phyloP scores from a whole-genome alignment of 371 early-diverging fungal genomes.

The Actinomucor elegans region DNA sequence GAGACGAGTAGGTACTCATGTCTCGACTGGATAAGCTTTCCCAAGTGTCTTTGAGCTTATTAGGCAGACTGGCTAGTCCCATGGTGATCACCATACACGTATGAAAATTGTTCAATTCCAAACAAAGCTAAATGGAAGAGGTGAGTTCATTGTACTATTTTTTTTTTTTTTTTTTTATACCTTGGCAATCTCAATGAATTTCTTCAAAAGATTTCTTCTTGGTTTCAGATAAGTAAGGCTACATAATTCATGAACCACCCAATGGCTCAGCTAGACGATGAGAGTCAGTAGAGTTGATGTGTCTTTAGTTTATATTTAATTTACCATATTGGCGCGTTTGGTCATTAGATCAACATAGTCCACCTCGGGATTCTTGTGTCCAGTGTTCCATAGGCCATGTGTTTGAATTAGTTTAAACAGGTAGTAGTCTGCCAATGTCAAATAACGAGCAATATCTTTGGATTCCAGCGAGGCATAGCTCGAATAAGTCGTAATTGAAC shows the following conservation, averaged over 20 bases:
- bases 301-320: neutral
- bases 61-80: slow-evolving; percentile 30
- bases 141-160: too few species aligned
- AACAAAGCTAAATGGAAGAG: slow-evolving; percentile 22
- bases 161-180: slow-evolving; percentile 13
- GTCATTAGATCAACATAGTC: slow-evolving; percentile 24
- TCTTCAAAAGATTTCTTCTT: slow-evolving; percentile 26
- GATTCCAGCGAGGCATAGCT: slow-evolving; percentile 21
- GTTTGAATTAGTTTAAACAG: slow-evolving; percentile 33
- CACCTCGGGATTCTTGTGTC: neutral
- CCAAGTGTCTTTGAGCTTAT: slow-evolving; percentile 34
- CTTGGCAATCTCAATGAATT: slow-evolving; percentile 45
- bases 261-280: slow-evolving; percentile 29
- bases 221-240: slow-evolving; percentile 25
- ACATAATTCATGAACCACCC: slow-evolving; percentile 45
- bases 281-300: neutral
- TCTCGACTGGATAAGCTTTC: slow-evolving; percentile 34
- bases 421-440: slow-evolving; percentile 44
- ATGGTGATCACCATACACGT: slow-evolving; percentile 48
- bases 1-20: slow-evolving; percentile 20
- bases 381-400: slow-evolving; percentile 16
- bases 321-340: slow-evolving; percentile 32
- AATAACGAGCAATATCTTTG: slow-evolving; percentile 39
- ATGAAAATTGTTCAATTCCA: slow-evolving; percentile 49
- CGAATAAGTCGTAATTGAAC: neutral